Percentiles rank a stretch among this genome's conserved stretches.
phyloP scores from a whole-genome alignment of 768 basidiomycete species.

The Fomitopsis serialis region DNA sequence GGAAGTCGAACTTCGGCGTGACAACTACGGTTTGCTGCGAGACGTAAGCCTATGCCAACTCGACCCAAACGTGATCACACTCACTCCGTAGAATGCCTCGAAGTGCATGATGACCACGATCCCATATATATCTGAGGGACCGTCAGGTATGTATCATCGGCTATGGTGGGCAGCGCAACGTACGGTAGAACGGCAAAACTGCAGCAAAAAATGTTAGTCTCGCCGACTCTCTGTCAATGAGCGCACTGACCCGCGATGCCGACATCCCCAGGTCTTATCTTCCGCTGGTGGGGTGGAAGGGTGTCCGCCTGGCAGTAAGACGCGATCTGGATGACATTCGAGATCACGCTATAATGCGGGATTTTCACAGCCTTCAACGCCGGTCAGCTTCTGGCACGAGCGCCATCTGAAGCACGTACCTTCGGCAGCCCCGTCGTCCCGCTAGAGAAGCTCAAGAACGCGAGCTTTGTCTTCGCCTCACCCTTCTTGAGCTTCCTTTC shows the following conservation, averaged over 20 bases:
- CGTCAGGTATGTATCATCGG: not conserved
- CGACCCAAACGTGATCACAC: not conserved
- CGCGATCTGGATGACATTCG: constrained; percentile 27
- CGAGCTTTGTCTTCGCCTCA: constrained; percentile 65
- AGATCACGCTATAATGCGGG: constrained; percentile 30
- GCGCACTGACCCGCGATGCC: constrained; percentile 59
- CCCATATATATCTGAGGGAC: constrained; percentile 39
- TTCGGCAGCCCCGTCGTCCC: constrained; percentile 76
- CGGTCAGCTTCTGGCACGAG: constrained; percentile 30
- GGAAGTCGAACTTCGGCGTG: constrained; percentile 28
- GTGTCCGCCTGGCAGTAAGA: constrained; percentile 42
- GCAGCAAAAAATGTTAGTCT: not conserved
- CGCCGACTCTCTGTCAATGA: not conserved
- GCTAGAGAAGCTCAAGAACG: constrained; percentile 70
- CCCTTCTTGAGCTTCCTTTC: constrained; percentile 49
- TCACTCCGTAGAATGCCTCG: constrained; percentile 22
- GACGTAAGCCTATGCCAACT: not conserved
- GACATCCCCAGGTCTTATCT: constrained; percentile 57
- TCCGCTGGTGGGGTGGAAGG: constrained; percentile 35
- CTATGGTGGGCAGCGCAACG: not conserved
- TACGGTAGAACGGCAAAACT: constrained; percentile 27
- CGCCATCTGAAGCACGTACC: constrained; percentile 26
- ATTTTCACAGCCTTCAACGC: constrained; percentile 47
- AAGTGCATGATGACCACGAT: constrained; percentile 24
- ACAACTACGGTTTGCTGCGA: constrained; percentile 20